Conservation (phyloP, 202 grass and related monocot genomes). For the Miscanthus sacchariflorus region DNA sequence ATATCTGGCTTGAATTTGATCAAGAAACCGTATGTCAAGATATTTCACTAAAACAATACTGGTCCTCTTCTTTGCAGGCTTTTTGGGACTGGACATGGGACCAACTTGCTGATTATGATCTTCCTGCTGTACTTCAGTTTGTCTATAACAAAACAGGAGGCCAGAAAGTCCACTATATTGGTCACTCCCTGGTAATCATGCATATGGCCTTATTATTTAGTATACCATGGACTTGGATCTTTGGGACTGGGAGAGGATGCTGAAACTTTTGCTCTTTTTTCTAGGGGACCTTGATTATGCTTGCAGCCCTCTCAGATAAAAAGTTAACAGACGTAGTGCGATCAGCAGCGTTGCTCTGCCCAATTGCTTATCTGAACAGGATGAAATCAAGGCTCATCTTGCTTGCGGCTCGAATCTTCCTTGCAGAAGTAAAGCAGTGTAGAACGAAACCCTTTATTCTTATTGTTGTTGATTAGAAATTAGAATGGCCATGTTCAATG, state of each 20-base stretch:
- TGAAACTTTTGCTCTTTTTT: constrained; percentile 26
- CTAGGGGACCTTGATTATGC: constrained; percentile 71
- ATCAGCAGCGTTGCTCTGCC: constrained; percentile 69
- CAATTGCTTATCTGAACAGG: constrained; percentile 61
- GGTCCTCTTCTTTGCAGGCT: constrained; percentile 46
- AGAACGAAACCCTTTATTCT: not conserved
- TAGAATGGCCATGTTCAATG: constrained; percentile 17
- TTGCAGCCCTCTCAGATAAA: constrained; percentile 66
- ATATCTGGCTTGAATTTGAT: constrained; percentile 34
- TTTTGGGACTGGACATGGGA: constrained; percentile 79
- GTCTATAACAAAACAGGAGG: constrained; percentile 55
- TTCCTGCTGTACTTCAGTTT: constrained; percentile 62
- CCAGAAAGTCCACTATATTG: constrained; percentile 66
- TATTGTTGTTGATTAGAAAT: constrained; percentile 36
- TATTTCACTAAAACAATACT: constrained; percentile 19
- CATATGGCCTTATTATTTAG: constrained; percentile 5
- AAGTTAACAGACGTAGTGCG: constrained; percentile 54
- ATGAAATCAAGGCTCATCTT: constrained; percentile 50
- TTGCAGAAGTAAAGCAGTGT: constrained; percentile 57
- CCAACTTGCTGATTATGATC: constrained; percentile 67
- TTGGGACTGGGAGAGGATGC: constrained; percentile 7
- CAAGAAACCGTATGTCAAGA: constrained; percentile 24
- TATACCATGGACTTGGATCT: constrained; percentile 19
- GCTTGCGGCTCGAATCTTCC: constrained; percentile 45
- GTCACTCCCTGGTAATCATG: constrained; percentile 64